A percentile compares a stretch with the other conserved stretches of the same genome.
Conservation (phyloP, 331 rosid genomes). For the Pyracantha coccinea region DNA sequence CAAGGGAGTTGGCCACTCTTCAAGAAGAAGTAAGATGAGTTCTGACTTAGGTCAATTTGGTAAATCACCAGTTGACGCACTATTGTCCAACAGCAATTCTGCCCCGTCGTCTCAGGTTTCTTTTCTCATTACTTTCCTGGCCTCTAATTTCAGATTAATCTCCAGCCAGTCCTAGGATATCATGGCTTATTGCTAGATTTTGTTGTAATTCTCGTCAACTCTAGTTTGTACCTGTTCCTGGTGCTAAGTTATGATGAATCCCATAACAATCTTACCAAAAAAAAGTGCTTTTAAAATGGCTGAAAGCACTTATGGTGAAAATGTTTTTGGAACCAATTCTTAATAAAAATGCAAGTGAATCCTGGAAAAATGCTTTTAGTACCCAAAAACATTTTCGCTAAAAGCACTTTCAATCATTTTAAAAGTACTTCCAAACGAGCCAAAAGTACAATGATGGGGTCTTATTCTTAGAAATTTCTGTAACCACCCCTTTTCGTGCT, state of each 20-base stretch:
- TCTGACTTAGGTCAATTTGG: slow-evolving; percentile 51
- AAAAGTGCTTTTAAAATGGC: too few relatives aligned
- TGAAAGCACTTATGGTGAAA: too few relatives aligned
- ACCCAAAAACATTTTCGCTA: too few relatives aligned
- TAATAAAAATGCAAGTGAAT: too few relatives aligned
- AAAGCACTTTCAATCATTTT: too few relatives aligned
- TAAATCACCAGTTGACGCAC: slow-evolving; percentile 83
- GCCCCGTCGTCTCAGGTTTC: slow-evolving; percentile 56
- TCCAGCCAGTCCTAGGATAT: too few relatives aligned
- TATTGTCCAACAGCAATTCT: slow-evolving; percentile 62
- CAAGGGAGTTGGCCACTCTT: slow-evolving; percentile 57
- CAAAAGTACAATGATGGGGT: too few relatives aligned
- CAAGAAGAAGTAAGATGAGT: slow-evolving; percentile 62
- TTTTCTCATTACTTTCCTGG: neutral
- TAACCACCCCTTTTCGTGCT: too few relatives aligned
- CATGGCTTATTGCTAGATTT: neutral
- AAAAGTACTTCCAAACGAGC: too few relatives aligned
- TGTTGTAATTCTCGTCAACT: neutral
- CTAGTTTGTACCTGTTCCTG: neutral
- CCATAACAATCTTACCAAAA: neutral
- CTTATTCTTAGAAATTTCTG: too few relatives aligned
- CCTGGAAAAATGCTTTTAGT: too few relatives aligned
- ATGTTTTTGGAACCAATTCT: too few relatives aligned
- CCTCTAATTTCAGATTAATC: neutral
- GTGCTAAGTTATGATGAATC: neutral